Percentiles rank a stretch among this genome's conserved stretches.
Conservation (phyloP, 495 filamentous ascomycete genomes). For the Trichoderma orchidacearum region DNA sequence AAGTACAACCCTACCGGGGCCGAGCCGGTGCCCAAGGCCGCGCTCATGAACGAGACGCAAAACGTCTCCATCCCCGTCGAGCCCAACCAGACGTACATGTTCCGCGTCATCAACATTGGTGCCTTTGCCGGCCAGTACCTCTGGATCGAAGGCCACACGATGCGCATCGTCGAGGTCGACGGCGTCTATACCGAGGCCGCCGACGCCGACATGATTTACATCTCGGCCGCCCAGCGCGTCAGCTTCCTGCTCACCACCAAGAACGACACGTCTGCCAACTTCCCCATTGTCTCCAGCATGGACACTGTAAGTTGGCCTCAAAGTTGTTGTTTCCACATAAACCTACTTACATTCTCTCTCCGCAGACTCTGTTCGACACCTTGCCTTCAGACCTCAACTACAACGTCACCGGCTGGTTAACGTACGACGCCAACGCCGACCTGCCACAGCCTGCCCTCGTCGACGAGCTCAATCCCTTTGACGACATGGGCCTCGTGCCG, state of each 20-base stretch:
- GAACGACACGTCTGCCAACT: conserved; percentile 50
- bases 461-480: conserved; percentile 50
- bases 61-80: conserved; percentile 34
- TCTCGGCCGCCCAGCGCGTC: conserved; percentile 59
- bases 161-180: conserved; percentile 43
- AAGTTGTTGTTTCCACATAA: not conserved
- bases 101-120: conserved; percentile 61
- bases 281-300: conserved; percentile 50
- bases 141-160: conserved; percentile 62
- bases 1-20: conserved; percentile 44
- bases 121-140: conserved; percentile 57
- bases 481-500: conserved; percentile 60
- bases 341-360: not conserved
- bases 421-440: conserved; percentile 49
- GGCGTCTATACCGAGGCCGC: conserved; percentile 44
- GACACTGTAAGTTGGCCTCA: conserved; percentile 31
- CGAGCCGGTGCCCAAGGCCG: conserved; percentile 53
- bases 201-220: conserved; percentile 46
- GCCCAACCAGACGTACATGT: conserved; percentile 67
- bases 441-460: conserved; percentile 42
- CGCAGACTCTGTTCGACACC: conserved; percentile 53
- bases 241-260: conserved; percentile 54
- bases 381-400: conserved; percentile 51
- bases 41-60: conserved; percentile 57
- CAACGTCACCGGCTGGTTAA: conserved; percentile 70